Base-by-base conservation (phyloP, 768 basidiomycete species). In the Myochromella boudieri region DNA sequence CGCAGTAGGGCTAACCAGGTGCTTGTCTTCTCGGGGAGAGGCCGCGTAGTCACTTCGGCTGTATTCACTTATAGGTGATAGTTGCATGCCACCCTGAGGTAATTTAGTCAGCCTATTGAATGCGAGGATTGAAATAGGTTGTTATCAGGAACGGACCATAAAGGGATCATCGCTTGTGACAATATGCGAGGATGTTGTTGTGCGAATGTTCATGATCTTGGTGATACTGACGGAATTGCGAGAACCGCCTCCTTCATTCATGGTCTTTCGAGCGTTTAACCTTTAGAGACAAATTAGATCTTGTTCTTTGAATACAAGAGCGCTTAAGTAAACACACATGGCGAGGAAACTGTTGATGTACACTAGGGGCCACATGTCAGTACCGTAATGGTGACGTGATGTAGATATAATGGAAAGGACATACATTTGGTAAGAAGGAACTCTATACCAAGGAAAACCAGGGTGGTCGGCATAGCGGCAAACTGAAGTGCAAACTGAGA, bases 291-390 rank as follows among this genome's bases (percentile, higher is more conserved):
- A n/a, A n/a, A n/a, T n/a, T n/a, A n/a, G n/a, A n/a, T n/a, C n/a
- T n/a, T n/a, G 20, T 12, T 25, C 24, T 37, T 25, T 20, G 12
- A 42, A 10, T n/a, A 12, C n/a, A 21, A 26, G 3, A 18, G 14
- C 33, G 25, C n/a, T 25, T 3, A 24, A 18, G 15, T 9, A 29
- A 12, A 6, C 34, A 9, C 49, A 63, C 64, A 66, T 66, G 10
- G 64, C 62, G 20, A 66, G 50, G 44, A 60, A 65, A 39, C 64
- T 65, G 46, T 62, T 63, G 49, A 61, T 57, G 37, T 66, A 66
- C 14, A 65, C 64, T 66, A 42, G 15, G 15, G 15, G 26, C 5
- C n/a, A 14, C 9, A 34, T 17, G 15, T 26, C 34, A 22, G 37
- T 8, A 17, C 20, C 11, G 22, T 21, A n/a, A n/a, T 6, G 1